These are phyloP conservation scores for Leucosporidium scottii DNA, from an alignment of 768 basidiomycete genomes.

Conservation along the genomic window DNA sequence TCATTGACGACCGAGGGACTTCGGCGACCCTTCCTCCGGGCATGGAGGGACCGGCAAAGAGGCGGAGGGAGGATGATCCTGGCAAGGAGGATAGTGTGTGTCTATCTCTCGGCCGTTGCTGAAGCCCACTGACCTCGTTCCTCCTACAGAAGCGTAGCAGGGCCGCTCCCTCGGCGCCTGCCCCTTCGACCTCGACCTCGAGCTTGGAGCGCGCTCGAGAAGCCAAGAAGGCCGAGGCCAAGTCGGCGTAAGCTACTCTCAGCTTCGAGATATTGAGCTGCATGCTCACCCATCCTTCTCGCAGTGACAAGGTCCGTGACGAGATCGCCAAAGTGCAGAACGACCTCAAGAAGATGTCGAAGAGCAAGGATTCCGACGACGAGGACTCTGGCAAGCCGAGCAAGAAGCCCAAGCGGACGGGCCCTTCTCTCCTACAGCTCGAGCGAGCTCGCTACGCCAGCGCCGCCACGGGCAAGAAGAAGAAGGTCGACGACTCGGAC, in stretches of 20 bases:
- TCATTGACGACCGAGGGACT: slow-evolving; percentile 34
- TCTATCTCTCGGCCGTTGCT: background rate
- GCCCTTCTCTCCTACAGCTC: slow-evolving; percentile 34
- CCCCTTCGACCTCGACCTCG: background rate
- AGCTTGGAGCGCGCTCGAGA: slow-evolving; percentile 20
- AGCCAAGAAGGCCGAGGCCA: slow-evolving; percentile 15
- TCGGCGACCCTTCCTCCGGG: slow-evolving; percentile 20
- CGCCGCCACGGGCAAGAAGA: slow-evolving; percentile 14
- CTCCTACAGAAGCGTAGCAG: slow-evolving; percentile 8
- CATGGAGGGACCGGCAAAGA: slow-evolving; percentile 2
- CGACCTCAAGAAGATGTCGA: slow-evolving; percentile 32
- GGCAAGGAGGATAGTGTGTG: slow-evolving; percentile 6
- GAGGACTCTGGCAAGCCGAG: slow-evolving; percentile 1
- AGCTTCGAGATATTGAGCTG: background rate
- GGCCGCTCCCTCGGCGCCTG: background rate
- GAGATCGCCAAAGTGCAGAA: slow-evolving; percentile 36
- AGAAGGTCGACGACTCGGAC: slow-evolving; percentile 20
- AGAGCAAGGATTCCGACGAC: slow-evolving; percentile 17
- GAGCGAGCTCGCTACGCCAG: slow-evolving; percentile 36
- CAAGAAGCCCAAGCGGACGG: slow-evolving; percentile 30
- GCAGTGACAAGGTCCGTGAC: slow-evolving; percentile 28
- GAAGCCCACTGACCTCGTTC: background rate
- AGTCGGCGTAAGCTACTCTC: slow-evolving; percentile 1
- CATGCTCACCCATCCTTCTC: background rate
- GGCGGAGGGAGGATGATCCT: slow-evolving; percentile 8